Evolutionary conservation across 2,329 filamentous ascomycete species (phyloP), one percentile per base, ranked within the genome.

Genomic region (Penicillium sp.): DNA sequence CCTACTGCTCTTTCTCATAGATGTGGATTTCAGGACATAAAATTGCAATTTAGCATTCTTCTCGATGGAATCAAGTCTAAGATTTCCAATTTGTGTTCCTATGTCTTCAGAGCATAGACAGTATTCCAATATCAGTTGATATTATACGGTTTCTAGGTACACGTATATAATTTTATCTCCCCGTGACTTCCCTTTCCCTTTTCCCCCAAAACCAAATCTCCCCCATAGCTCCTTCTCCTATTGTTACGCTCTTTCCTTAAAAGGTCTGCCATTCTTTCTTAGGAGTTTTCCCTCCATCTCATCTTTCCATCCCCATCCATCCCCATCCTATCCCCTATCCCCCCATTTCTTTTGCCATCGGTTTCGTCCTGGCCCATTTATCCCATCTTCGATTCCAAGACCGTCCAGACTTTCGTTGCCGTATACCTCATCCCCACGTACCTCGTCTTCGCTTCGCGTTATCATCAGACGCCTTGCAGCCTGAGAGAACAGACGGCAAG

Each of bases 261-360:
- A 10, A 25, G 15, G 1, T 37, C 21, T 25, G 52, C 54, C 60
- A 61, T 61, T 48, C 19, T 35, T 37, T 48, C 45, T 21, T 47
- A 2, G 1, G 3, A 9, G 2, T 4, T 17, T 59, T 60, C 12
- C n/a, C 21, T 62, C 64, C 67, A 59, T 57, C 59, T 58, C 57
- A 56, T 58, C 65, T 46, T 45, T 15, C 9, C 42, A 43, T 63
- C 19, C 10, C 12, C 52, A 51, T 61, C 69, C 31, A 35, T 35
- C 33, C 65, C n/a, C 81, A 84, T 33, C 5, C 45, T 27, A 51
- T 51, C 23, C 49, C 56, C 57, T 56, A 54, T 57, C 50, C 61
- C 61, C 9, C 46, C 50, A 52, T 62, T 35, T 35, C 15, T 17
- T 35, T 35, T n/a, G 29, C 76, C 23, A 59, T 58, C 59, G 58